Evolutionary conservation across 148 eudicot species (phyloP).

Genomic region (Pharnaceum exiguum): DNA sequence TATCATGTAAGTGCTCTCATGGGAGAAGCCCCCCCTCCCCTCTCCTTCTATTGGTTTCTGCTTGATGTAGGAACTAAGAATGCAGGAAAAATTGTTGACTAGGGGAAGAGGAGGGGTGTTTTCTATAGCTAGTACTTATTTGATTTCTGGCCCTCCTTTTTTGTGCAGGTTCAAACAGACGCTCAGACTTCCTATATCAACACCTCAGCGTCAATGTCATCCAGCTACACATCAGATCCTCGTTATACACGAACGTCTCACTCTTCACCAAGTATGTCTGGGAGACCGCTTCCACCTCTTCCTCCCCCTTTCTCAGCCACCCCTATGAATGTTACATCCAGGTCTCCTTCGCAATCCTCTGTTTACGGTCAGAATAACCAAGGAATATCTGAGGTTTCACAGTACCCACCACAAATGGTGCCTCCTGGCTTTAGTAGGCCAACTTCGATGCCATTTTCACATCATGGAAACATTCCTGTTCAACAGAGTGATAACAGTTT

Average conservation of each 20-base stretch:
- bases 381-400: constrained; percentile 47
- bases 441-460: constrained; percentile 31
- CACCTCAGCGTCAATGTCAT: constrained; percentile 26
- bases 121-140: neutral
- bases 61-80: too few relatives aligned
- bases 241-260: constrained; percentile 43
- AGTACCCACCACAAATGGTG: constrained; percentile 43
- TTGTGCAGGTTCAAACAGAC: constrained; percentile 56
- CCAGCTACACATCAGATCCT: constrained; percentile 36
- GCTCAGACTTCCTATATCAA: constrained; percentile 36
- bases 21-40: constrained; percentile 6
- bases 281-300: constrained; percentile 86
- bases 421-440: constrained; percentile 65
- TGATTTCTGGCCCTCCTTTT: neutral
- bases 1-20: constrained; percentile 78
- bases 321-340: constrained; percentile 30
- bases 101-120: neutral
- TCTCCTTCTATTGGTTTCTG: neutral
- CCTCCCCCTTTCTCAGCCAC: constrained; percentile 76
- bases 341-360: constrained; percentile 46
- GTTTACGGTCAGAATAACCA: constrained; percentile 46
- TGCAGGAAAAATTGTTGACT: too few relatives aligned
- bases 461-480: constrained; percentile 43
- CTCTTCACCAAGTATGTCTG: constrained; percentile 50
- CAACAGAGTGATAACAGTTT: constrained; percentile 52